Evolutionary conservation across 176 grass and related monocot species (phyloP), one percentile per base, ranked within the genome.

Genomic region (Eleusine indica): DNA sequence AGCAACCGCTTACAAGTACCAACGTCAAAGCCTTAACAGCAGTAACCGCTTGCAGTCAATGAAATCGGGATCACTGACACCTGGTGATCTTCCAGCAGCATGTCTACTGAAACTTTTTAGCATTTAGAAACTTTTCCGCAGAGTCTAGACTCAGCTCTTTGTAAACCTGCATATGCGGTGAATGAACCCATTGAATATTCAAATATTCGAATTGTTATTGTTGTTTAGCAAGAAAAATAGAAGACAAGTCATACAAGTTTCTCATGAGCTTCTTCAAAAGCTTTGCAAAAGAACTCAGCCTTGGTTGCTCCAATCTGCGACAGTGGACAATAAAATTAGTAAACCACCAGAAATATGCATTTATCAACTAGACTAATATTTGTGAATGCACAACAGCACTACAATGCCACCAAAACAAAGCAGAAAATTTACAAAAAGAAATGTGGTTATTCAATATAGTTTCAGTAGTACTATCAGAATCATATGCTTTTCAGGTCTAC

Each of bases 111-210:
- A 66, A 16, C 64, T 66, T 37, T 35, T 15, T 66, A 12, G 84
- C 70, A 66, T 78, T 72, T 35, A 93, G 37, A 72, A 94, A 97
- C 19, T 83, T 97, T 77, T 82, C 80, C 47, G 90, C 95, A 72
- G 88, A 78, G 83, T 94, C 79, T 25, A 93, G 43, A 77, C 88
- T 91, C 87, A 97, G 42, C 84, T 94, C 90, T 86, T 88, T 89
- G 83, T 97, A 84, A 85, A 97, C 90, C 95, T 97, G 88, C 72
- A 52, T 19, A 64, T 17, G 58, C 64, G 80, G 7, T 2, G 63
- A 73, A 90, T 3, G 77, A 49, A 63, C 4, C 53, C 21, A 58
- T 47, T 29, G 74, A 35, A 62, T 22, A 57, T 44, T 6, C 52
- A 40, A 39, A 30, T 61, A 14, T 6, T 51, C 35, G 41, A 69